Percentiles rank a stretch among this genome's conserved stretches.
phyloP scores from a whole-genome alignment of 495 filamentous ascomycete genomes.

The Trichoderma orchidacearum region DNA sequence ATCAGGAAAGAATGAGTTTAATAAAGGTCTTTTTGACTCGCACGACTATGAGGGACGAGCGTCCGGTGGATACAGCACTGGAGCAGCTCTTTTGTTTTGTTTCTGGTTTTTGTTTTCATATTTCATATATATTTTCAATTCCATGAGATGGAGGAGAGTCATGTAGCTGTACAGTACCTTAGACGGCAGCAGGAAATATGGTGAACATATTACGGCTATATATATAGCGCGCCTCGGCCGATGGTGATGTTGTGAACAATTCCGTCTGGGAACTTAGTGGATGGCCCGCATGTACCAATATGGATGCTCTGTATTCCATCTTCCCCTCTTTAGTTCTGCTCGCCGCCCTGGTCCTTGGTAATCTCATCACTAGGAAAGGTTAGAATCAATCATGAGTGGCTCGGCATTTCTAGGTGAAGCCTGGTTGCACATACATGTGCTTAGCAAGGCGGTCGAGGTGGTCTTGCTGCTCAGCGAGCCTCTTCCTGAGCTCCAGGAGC shows the following conservation, averaged over 20 bases:
- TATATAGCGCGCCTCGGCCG: not conserved
- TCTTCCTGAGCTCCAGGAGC: conserved; percentile 59
- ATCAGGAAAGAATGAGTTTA: conserved; percentile 1
- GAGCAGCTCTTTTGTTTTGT: not conserved
- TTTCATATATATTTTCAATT: not conserved
- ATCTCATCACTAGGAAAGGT: conserved; percentile 47
- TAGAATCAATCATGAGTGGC: not conserved
- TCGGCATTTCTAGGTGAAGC: conserved; percentile 1
- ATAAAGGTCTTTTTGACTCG: not conserved
- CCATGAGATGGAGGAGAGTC: not conserved
- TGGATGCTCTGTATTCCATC: not conserved
- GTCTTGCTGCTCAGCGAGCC: conserved; percentile 63
- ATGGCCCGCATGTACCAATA: not conserved
- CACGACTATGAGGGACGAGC: not conserved
- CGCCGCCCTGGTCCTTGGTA: conserved; percentile 52
- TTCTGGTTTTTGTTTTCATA: not conserved
- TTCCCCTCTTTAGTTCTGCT: conserved; percentile 45
- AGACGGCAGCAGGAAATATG: not conserved
- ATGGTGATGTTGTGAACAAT: not conserved
- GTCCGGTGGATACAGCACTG: not conserved
- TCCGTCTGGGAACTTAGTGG: not conserved
- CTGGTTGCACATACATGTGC: conserved; percentile 51
- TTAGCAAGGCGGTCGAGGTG: conserved; percentile 72
- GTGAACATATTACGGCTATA: not conserved
- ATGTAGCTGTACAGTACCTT: not conserved